phyloP scores from a whole-genome alignment of 202 grass and related monocot species.

The Dendrocalamus latiflorus region DNA sequence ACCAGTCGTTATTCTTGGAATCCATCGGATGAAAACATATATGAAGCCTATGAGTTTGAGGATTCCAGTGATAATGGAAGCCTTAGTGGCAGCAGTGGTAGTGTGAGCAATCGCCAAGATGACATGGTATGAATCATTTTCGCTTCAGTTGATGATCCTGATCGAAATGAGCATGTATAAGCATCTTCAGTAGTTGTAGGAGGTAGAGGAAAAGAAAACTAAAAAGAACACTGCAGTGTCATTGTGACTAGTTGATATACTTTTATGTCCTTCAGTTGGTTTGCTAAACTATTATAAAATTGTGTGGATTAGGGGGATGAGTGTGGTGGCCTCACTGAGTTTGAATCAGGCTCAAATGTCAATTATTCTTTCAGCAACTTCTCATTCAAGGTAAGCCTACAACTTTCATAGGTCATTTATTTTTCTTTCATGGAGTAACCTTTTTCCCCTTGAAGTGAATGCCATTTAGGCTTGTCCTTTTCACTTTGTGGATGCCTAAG shows the following conservation, averaged over 20 bases:
- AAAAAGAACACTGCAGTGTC: not conserved
- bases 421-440: conserved; percentile 7
- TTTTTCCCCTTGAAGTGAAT: not conserved
- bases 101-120: conserved; percentile 91
- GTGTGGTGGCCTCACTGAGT: conserved; percentile 68
- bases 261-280: conserved; percentile 25
- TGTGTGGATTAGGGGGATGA: conserved; percentile 64
- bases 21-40: conserved; percentile 83
- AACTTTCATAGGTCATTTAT: not conserved
- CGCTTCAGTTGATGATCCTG: not conserved
- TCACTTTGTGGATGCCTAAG: not conserved
- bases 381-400: conserved; percentile 90
- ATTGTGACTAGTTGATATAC: not conserved
- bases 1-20: conserved; percentile 99
- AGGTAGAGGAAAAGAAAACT: not conserved
- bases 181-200: conserved; percentile 5
- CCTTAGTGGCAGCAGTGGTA: conserved; percentile 91
- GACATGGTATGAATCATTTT: conserved; percentile 62
- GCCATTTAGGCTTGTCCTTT: not conserved
- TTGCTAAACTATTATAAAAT: conserved; percentile 24
- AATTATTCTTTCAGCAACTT: conserved; percentile 99
- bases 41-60: conserved; percentile 85
- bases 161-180: not conserved
- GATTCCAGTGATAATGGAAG: conserved; percentile 95
- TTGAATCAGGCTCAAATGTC: conserved; percentile 69